A percentile compares a stretch with the other conserved stretches of the same genome.
Evolutionary conservation across 2,329 filamentous ascomycete genomes (phyloP).

Genomic region (Neophaeococcomyces aloes): DNA sequence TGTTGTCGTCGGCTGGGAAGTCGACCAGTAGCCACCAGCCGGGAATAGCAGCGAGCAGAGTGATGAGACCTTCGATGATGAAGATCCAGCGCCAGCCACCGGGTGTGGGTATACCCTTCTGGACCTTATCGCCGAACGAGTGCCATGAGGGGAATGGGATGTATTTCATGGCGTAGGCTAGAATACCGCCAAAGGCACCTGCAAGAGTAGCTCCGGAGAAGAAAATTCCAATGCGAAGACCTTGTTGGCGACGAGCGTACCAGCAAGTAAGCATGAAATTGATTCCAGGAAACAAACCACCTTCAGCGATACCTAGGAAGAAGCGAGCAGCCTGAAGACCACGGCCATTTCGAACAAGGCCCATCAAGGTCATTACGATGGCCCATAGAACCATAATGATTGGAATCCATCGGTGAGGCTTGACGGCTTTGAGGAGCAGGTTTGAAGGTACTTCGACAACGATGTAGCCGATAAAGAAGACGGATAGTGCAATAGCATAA

Average conservation of each 20-base stretch:
- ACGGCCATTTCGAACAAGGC: constrained; percentile 29
- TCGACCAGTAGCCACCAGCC: constrained; percentile 53
- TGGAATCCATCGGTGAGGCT: constrained; percentile 20
- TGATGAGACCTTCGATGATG: constrained; percentile 40
- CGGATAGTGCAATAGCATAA: constrained; percentile 29
- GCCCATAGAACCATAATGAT: constrained; percentile 34
- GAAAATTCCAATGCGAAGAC: constrained; percentile 58
- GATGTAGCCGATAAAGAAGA: constrained; percentile 45
- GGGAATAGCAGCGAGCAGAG: constrained; percentile 40
- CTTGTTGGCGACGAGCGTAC: constrained; percentile 52
- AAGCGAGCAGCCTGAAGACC: constrained; percentile 25
- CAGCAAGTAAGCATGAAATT: constrained; percentile 38
- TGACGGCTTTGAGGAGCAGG: constrained; percentile 45
- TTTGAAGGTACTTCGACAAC: constrained; percentile 53
- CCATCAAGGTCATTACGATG: constrained; percentile 40
- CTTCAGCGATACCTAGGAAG: constrained; percentile 33
- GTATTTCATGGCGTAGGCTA: constrained; percentile 54
- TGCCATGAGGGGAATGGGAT: constrained; percentile 21
- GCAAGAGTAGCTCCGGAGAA: constrained; percentile 59
- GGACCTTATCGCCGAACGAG: too few species aligned
- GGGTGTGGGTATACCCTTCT: constrained; percentile 31
- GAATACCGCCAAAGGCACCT: constrained; percentile 55
- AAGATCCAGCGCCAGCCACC: constrained; percentile 61
- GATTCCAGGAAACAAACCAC: constrained; percentile 34
- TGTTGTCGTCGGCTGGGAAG: constrained; percentile 48